Percentiles rank a stretch among this genome's conserved stretches.
Evolutionary conservation across 75 land plant genomes (phyloP).

Genomic region (Sequoiadendron giganteum): DNA sequence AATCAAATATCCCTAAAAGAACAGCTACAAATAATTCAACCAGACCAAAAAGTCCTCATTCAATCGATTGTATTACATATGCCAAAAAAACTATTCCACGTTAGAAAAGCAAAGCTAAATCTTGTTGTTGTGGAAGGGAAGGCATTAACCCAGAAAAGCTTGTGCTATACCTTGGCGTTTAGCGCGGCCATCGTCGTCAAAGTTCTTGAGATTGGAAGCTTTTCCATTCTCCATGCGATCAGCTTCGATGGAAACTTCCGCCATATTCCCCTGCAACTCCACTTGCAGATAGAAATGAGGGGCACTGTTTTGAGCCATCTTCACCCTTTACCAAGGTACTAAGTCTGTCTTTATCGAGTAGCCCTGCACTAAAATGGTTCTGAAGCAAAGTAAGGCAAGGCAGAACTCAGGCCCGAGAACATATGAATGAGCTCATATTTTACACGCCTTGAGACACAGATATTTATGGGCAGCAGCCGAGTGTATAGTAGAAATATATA

Average conservation of each 20-base stretch:
- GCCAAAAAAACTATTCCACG: background rate
- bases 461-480: background rate
- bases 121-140: background rate
- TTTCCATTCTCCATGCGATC: constrained; percentile 1
- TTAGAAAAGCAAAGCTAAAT: no score
- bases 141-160: background rate
- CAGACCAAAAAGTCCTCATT: background rate
- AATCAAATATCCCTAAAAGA: background rate
- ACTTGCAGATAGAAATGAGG: constrained; percentile 4
- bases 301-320: background rate
- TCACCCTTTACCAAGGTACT: background rate
- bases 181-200: constrained; percentile 57
- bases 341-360: background rate
- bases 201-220: constrained; percentile 20
- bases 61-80: background rate
- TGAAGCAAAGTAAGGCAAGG: background rate
- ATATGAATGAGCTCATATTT: background rate
- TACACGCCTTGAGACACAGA: background rate
- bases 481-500: background rate
- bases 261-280: constrained; percentile 4
- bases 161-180: constrained; percentile 35
- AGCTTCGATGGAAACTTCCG: background rate
- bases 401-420: background rate
- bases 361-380: background rate
- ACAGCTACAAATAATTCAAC: background rate